These are phyloP conservation scores for Bryoerythrophyllum caledonicum DNA, from an alignment of 225 moss, liverwort and hornwort genomes.

Conservation along the genomic window DNA sequence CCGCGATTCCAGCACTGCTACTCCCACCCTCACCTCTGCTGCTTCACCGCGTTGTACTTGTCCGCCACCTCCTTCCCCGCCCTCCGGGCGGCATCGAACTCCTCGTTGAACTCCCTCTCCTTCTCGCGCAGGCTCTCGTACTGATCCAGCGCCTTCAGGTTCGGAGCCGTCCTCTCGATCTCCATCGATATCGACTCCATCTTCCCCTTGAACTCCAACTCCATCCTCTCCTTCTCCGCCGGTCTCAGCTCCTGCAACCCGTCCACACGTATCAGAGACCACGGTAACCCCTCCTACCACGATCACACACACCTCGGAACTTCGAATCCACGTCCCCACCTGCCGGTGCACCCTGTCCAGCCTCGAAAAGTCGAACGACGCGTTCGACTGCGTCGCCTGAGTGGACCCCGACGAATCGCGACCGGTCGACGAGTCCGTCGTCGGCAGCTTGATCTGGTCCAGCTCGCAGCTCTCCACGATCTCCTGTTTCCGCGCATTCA, in stretches of 20 bases:
- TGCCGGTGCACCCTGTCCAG: slow-evolving; percentile 68
- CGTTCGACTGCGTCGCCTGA: slow-evolving; percentile 48
- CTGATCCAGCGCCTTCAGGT: slow-evolving; percentile 96
- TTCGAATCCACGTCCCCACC: slow-evolving; percentile 39
- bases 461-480: slow-evolving; percentile 91
- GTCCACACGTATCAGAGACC: slow-evolving; percentile 17
- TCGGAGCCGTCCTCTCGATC: slow-evolving; percentile 96
- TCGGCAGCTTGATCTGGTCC: slow-evolving; percentile 91
- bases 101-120: slow-evolving; percentile 90
- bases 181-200: slow-evolving; percentile 76
- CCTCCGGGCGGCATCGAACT: slow-evolving; percentile 87
- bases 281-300: background rate
- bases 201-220: slow-evolving; percentile 85
- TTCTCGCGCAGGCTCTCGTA: slow-evolving; percentile 88
- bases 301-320: background rate
- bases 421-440: slow-evolving; percentile 62
- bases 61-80: slow-evolving; percentile 86
- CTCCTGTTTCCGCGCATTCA: slow-evolving; percentile 77
- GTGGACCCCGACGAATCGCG: slow-evolving; percentile 56
- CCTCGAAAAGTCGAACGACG: slow-evolving; percentile 60
- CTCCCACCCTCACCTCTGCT: slow-evolving; percentile 58
- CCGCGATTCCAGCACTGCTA: slow-evolving; percentile 18
- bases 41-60: slow-evolving; percentile 80
- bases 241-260: slow-evolving; percentile 68
- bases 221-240: slow-evolving; percentile 74